Conservation (phyloP, 2,329 filamentous ascomycete genomes). For the Cytospora piceae region DNA sequence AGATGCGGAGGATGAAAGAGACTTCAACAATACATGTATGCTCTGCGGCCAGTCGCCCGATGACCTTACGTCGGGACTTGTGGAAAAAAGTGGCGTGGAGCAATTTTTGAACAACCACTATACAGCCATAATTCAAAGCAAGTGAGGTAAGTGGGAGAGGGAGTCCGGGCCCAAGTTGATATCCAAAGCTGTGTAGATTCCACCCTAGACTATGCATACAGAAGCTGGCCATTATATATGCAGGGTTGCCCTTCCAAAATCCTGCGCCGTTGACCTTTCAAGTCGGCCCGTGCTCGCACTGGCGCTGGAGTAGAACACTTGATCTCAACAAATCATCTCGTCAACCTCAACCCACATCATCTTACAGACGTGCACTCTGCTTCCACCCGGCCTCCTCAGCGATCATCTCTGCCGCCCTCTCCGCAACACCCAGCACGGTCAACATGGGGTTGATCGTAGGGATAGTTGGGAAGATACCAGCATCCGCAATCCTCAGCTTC, state of each 20-base stretch:
- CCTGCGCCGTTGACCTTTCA: neutral
- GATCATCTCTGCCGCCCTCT: constrained; percentile 83
- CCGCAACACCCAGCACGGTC: constrained; percentile 81
- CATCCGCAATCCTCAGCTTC: constrained; percentile 79
- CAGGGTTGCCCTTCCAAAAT: constrained; percentile 3
- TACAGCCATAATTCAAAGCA: no score
- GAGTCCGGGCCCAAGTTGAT: neutral
- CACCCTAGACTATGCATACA: neutral
- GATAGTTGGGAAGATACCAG: constrained; percentile 88
- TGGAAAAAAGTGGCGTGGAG: no score
- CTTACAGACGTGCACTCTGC: constrained; percentile 40
- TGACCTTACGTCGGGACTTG: no score
- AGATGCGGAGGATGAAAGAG: no score
- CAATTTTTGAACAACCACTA: no score
- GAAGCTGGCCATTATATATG: constrained; percentile 9
- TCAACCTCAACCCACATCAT: neutral
- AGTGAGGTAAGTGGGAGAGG: no score
- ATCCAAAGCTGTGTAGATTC: neutral
- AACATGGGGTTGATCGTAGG: constrained; percentile 86
- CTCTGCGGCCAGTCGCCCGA: no score
- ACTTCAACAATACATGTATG: no score
- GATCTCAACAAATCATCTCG: neutral
- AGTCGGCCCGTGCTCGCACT: neutral
- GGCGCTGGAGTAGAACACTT: neutral
- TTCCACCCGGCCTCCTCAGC: constrained; percentile 65